A percentile compares a stretch with the other conserved stretches of the same genome.
Conservation (phyloP, 768 basidiomycete genomes). For the Suillus plorans region DNA sequence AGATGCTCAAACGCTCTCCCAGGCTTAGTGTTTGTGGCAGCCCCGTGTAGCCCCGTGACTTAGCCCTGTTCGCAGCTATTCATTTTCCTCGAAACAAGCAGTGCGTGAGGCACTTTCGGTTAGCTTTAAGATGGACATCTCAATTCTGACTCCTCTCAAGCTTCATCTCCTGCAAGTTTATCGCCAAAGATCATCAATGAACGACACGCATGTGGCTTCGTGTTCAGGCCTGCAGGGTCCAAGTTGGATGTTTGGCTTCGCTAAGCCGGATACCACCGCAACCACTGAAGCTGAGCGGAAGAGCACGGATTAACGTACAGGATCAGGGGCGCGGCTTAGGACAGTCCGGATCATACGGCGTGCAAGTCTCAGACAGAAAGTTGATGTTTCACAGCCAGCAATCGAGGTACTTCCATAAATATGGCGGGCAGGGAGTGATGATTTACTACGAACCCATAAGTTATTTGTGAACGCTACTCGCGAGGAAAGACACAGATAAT, state of each 20-base stretch:
- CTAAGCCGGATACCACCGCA: background rate
- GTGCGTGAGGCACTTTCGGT: too few relatives aligned
- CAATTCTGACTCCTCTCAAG: background rate
- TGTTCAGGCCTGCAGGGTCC: conserved; percentile 26
- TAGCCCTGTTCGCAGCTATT: too few relatives aligned
- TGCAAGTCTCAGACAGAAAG: background rate
- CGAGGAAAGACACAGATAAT: background rate
- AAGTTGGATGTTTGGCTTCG: conserved; percentile 37
- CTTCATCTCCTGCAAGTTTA: too few relatives aligned
- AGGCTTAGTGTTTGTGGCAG: too few relatives aligned
- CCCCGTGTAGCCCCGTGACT: too few relatives aligned
- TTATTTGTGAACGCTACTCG: background rate
- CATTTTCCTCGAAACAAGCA: too few relatives aligned
- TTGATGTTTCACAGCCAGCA: background rate
- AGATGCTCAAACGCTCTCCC: too few relatives aligned
- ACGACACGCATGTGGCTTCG: conserved; percentile 35
- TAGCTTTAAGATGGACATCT: too few relatives aligned
- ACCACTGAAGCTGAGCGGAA: background rate
- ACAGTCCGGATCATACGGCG: background rate
- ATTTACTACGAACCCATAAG: background rate
- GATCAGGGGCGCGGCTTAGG: too few relatives aligned
- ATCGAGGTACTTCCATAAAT: background rate
- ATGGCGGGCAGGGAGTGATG: background rate
- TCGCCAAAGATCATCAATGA: background rate
- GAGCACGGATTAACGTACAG: background rate